phyloP scores from a whole-genome alignment of 805 yeast species.

The Zygosaccharomyces gambellarensis region DNA sequence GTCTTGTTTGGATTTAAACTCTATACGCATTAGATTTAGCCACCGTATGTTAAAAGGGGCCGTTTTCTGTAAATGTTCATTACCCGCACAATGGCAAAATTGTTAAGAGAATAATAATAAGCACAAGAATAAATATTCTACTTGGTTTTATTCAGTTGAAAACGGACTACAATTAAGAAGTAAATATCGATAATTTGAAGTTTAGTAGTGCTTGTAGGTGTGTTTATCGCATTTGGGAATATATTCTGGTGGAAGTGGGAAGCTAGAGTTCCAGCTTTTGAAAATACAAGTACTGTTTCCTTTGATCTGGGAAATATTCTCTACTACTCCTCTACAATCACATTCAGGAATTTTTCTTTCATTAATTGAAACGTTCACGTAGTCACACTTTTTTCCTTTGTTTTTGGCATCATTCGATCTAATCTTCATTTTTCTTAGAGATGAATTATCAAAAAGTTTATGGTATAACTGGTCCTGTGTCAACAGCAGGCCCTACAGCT shows the following conservation, averaged over 20 bases:
- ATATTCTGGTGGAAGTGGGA: not conserved
- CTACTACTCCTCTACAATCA: not conserved
- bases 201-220: not conserved
- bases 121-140: not conserved
- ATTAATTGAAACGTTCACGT: not conserved
- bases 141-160: not conserved
- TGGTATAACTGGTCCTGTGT: conserved; percentile 57
- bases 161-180: not conserved
- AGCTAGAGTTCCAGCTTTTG: not conserved
- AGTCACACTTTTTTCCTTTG: not conserved
- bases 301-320: not conserved
- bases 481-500: conserved; percentile 78
- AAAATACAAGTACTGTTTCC: not conserved
- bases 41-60: conserved; percentile 1
- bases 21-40: not conserved
- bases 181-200: not conserved
- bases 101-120: not conserved
- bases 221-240: not conserved
- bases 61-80: not conserved
- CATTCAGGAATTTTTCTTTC: not conserved
- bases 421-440: not conserved
- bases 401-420: not conserved
- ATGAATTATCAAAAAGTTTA: conserved; percentile 34
- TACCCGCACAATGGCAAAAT: not conserved
- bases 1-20: not conserved